phyloP scores from a whole-genome alignment of 257 asterid genomes.

The Capsicum chinense region DNA sequence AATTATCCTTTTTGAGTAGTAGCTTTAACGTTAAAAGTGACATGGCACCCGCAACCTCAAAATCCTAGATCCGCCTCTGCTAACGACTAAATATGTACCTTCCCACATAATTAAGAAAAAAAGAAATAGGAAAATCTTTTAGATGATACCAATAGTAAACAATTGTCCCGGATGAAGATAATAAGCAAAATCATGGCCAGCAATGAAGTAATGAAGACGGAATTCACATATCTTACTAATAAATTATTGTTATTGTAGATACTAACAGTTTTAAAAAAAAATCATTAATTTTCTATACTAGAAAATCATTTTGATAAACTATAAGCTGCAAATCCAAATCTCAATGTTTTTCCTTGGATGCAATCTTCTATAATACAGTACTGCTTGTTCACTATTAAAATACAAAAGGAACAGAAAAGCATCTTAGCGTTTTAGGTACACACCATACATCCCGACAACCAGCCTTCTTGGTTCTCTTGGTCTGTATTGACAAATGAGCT shows the following conservation, averaged over 20 bases:
- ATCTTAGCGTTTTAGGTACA: background rate
- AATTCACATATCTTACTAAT: background rate
- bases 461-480: slow-evolving; percentile 70
- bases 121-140: background rate
- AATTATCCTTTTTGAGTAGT: too few species aligned
- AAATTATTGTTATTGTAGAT: background rate
- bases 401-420: background rate
- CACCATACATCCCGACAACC: slow-evolving; percentile 68
- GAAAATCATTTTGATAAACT: background rate
- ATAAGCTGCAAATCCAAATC: background rate
- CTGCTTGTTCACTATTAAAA: background rate
- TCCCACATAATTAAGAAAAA: background rate
- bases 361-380: background rate
- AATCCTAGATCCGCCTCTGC: too few species aligned
- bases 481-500: slow-evolving; percentile 38
- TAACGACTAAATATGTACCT: background rate
- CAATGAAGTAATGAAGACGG: background rate
- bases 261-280: background rate
- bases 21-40: too few species aligned
- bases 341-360: background rate
- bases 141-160: background rate
- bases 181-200: background rate
- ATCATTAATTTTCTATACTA: background rate
- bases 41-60: too few species aligned
- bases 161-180: too few species aligned